These are phyloP conservation scores for Pyrus hybrid DNA, from an alignment of 331 rosid genomes.

Conservation along the genomic window DNA sequence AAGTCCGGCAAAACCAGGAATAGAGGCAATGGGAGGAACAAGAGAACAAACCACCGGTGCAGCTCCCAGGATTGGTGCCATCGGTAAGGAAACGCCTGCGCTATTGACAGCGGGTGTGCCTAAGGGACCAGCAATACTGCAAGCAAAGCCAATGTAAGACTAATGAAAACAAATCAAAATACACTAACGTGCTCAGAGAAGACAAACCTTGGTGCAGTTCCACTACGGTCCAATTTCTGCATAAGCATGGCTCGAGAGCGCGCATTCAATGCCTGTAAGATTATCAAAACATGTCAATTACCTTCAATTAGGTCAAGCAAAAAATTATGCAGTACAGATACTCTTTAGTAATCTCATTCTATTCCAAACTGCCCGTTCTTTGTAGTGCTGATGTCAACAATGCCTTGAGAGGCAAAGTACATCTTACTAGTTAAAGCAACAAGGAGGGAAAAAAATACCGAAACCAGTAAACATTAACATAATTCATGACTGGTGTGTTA, in stretches of 20 bases:
- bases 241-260: conserved; percentile 82
- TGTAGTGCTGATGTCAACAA: not conserved
- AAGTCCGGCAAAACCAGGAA: conserved; percentile 49
- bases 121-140: conserved; percentile 56
- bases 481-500: not conserved
- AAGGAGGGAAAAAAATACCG: not conserved
- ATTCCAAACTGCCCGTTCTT: not conserved
- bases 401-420: not conserved
- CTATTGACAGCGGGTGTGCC: conserved; percentile 43
- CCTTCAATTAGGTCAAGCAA: not conserved
- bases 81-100: conserved; percentile 37
- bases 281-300: conserved; percentile 8
- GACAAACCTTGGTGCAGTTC: conserved; percentile 55
- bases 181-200: conserved; percentile 2
- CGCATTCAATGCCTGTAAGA: conserved; percentile 82
- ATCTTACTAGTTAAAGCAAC: not conserved
- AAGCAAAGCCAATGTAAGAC: conserved; percentile 21
- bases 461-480: not conserved
- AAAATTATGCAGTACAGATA: not conserved
- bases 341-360: not conserved
- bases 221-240: conserved; percentile 97
- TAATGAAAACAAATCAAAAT: not conserved
- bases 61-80: conserved; percentile 36
- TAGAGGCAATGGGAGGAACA: conserved; percentile 31
- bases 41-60: conserved; percentile 25